Evolutionary conservation across 768 basidiomycete genomes (phyloP), one percentile per base, ranked within the genome.

Genomic region (Glaciozyma antarctica): DNA sequence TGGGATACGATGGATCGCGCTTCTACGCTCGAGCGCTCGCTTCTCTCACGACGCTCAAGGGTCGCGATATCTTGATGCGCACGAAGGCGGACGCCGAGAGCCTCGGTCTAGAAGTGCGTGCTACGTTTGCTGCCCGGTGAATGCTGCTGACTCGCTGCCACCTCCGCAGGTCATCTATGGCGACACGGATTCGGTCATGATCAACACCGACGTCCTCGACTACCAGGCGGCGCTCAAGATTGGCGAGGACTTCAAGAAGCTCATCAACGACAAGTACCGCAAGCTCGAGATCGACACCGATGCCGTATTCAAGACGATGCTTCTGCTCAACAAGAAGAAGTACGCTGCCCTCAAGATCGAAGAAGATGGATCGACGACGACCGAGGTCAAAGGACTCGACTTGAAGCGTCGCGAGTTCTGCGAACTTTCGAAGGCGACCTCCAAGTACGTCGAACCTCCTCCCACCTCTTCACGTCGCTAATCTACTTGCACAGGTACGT

Each of bases 391-490:
- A 74, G 95, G 95, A 77, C 79, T 99, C 28, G 95, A 99, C 78
- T 98, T 99, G 95, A 98, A 98, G 77, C 85, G 95, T 53, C 81
- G 95, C 81, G 95, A 99, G 76, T 99, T 90, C 76, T 93, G 88
- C 68, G 82, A 82, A 0, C 77, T 99, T 60, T 97, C 93, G 2
- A 99, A 99, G 78, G 84, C 83, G 48, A 86, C 91, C 41, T 97
- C 93, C 0, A 87, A 88, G 91, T 97, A 71, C 70, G 91, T 80
- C 38, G 8, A 41, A 0, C 15, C 12, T 34, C 49, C 21, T 47
- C n/a, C 57, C n/a, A 16, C 8, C 30, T 12, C 43, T 24, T 28
- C 45, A n/a, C 22, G 58, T 30, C 15, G 22, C 47, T 41, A 44
- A 58, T 7, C 0, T 47, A 48, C 45, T 57, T 22, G 32, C 44